phyloP scores from a whole-genome alignment of 805 yeast genomes.

The Candida parachauliodes region DNA sequence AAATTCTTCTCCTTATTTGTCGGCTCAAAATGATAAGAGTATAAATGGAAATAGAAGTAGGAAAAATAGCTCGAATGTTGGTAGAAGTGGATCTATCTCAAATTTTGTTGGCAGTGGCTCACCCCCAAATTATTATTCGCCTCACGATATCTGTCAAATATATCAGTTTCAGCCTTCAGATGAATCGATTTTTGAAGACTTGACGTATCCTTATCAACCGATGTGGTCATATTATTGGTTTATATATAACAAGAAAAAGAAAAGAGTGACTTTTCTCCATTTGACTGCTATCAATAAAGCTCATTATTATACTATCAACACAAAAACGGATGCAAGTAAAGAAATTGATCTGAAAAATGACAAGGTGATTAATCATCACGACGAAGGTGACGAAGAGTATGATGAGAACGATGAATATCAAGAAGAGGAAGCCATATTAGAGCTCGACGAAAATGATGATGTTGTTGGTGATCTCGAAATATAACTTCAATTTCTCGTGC shows the following conservation, averaged over 20 bases:
- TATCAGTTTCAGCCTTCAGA: slow-evolving; percentile 64
- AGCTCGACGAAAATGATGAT: slow-evolving; percentile 24
- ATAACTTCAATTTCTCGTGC: slow-evolving; percentile 12
- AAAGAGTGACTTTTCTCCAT: slow-evolving; percentile 85
- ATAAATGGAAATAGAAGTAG: slow-evolving; percentile 17
- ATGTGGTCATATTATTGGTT: slow-evolving; percentile 87
- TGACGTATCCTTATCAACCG: slow-evolving; percentile 43
- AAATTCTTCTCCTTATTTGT: slow-evolving; percentile 19
- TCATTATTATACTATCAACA: slow-evolving; percentile 29
- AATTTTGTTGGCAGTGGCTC: slow-evolving; percentile 14
- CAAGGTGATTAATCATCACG: slow-evolving; percentile 13
- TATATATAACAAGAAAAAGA: slow-evolving; percentile 83
- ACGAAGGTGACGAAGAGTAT: slow-evolving; percentile 22
- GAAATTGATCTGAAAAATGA: slow-evolving; percentile 11
- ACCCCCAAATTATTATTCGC: slow-evolving; percentile 11
- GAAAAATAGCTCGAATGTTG: slow-evolving; percentile 22
- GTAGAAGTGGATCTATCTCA: slow-evolving; percentile 7
- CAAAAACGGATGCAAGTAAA: slow-evolving; percentile 6
- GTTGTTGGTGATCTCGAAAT: slow-evolving; percentile 39
- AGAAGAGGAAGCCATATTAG: slow-evolving; percentile 19
- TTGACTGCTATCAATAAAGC: slow-evolving; percentile 48
- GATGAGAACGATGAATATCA: slow-evolving; percentile 22
- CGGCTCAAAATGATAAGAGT: slow-evolving; percentile 15
- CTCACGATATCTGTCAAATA: slow-evolving; percentile 49
- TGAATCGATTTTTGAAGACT: slow-evolving; percentile 59